Conservation (phyloP, 495 filamentous ascomycete species). For the Friedmanniomyces simplex region DNA sequence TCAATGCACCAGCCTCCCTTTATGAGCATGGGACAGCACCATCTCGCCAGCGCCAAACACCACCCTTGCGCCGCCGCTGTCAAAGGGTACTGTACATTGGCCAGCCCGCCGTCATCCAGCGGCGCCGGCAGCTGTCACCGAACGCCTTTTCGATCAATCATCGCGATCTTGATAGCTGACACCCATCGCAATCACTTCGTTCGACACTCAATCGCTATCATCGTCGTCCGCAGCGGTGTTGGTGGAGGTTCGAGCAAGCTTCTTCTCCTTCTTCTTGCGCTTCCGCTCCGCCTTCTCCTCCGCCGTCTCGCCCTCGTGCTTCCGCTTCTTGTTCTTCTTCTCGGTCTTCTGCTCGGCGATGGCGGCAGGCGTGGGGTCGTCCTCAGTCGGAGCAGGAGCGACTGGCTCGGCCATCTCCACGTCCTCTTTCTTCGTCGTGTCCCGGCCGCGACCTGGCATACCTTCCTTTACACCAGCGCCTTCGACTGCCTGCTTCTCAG, state of each 20-base stretch:
- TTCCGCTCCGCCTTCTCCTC: conserved; percentile 33
- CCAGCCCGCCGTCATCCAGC: background rate
- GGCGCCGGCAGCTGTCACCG: background rate
- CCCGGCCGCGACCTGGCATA: conserved; percentile 25
- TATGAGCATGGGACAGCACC: background rate
- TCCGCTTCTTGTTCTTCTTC: conserved; percentile 30
- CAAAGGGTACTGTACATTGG: background rate
- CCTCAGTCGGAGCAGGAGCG: conserved; percentile 16
- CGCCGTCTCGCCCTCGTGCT: conserved; percentile 26
- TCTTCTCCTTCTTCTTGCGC: conserved; percentile 32
- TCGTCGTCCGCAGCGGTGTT: conserved; percentile 13
- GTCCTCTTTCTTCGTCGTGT: conserved; percentile 35
- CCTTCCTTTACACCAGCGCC: conserved; percentile 20
- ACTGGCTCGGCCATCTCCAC: conserved; percentile 31
- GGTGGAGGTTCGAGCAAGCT: background rate
- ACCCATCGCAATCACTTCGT: background rate
- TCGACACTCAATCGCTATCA: conserved; percentile 21
- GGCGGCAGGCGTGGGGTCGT: conserved; percentile 3
- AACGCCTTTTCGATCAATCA: background rate
- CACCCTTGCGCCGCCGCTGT: background rate
- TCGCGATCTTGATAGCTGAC: background rate
- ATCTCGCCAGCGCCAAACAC: background rate
- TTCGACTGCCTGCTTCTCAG: conserved; percentile 13
- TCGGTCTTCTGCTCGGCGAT: conserved; percentile 12
- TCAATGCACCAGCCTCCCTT: background rate